phyloP scores from a whole-genome alignment of 805 yeast species.

The Kazachstania psychrophila region DNA sequence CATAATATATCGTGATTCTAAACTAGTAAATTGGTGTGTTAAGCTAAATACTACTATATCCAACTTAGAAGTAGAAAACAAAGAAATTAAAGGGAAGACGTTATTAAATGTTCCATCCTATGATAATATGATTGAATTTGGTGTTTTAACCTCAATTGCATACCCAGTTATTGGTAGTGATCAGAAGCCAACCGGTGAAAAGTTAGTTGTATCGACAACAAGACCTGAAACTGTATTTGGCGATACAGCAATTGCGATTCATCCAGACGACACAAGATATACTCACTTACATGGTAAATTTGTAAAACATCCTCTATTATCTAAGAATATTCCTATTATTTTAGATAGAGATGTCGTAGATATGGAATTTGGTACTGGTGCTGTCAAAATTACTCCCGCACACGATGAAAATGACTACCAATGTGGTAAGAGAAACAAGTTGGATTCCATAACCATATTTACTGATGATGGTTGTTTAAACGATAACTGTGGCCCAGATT shows the following conservation, averaged over 20 bases:
- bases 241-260: slow-evolving; percentile 95
- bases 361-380: slow-evolving; percentile 99
- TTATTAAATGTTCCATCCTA: slow-evolving; percentile 77
- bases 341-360: slow-evolving; percentile 89
- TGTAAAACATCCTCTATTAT: slow-evolving; percentile 80
- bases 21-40: slow-evolving; percentile 93
- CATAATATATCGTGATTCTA: slow-evolving; percentile 80
- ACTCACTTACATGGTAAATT: slow-evolving; percentile 87
- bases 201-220: slow-evolving; percentile 85
- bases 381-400: slow-evolving; percentile 96
- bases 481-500: slow-evolving; percentile 76
- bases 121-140: slow-evolving; percentile 82
- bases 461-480: slow-evolving; percentile 88
- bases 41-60: slow-evolving; percentile 89
- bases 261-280: slow-evolving; percentile 88
- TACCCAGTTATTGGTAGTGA: slow-evolving; percentile 67
- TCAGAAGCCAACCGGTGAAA: slow-evolving; percentile 56
- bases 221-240: slow-evolving; percentile 98
- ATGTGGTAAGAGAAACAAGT: slow-evolving; percentile 84
- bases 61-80: slow-evolving; percentile 89
- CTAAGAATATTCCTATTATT: slow-evolving; percentile 73
- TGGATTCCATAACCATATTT: slow-evolving; percentile 78
- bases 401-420: slow-evolving; percentile 93
- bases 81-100: slow-evolving; percentile 73
- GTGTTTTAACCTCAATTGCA: slow-evolving; percentile 87